phyloP scores from a whole-genome alignment of 208 protist genomes.

The Trypanosoma melophagium region DNA sequence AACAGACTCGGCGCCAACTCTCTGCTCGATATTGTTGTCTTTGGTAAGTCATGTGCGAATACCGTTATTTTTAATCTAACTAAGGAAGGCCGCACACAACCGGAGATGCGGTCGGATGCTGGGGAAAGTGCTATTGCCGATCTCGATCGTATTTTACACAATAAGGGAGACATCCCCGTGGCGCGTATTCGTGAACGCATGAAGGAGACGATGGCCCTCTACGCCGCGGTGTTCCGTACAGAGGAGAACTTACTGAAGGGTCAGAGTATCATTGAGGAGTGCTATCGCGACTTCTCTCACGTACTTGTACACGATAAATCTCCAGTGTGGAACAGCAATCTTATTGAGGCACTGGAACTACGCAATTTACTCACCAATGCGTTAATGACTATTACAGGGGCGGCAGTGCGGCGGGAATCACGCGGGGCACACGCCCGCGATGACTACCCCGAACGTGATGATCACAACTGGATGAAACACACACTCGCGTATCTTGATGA shows the following conservation, averaged over 20 bases:
- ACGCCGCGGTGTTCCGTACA: constrained; percentile 96
- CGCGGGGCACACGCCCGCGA: constrained; percentile 98
- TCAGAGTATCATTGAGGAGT: constrained; percentile 91
- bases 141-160: constrained; percentile 94
- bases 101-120: constrained; percentile 76
- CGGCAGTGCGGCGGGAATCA: constrained; percentile 95
- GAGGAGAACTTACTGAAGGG: constrained; percentile 93
- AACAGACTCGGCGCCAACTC: constrained; percentile 99
- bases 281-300: constrained; percentile 92
- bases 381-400: constrained; percentile 93
- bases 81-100: constrained; percentile 88
- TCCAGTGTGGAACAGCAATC: constrained; percentile 96
- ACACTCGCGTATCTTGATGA: constrained; percentile 96
- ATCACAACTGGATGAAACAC: constrained; percentile 99
- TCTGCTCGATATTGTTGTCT: constrained; percentile 99
- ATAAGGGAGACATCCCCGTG: constrained; percentile 91
- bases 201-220: constrained; percentile 97
- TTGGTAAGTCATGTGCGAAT: constrained; percentile 96
- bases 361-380: constrained; percentile 97
- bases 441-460: constrained; percentile 95
- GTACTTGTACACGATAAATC: constrained; percentile 94
- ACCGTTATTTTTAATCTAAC: constrained; percentile 93
- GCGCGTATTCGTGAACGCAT: constrained; percentile 95
- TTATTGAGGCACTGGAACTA: constrained; percentile 98
- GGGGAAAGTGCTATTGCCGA: constrained; percentile 95